Conservation (phyloP, 768 basidiomycete genomes). For the Glaciozyma antarctica region DNA sequence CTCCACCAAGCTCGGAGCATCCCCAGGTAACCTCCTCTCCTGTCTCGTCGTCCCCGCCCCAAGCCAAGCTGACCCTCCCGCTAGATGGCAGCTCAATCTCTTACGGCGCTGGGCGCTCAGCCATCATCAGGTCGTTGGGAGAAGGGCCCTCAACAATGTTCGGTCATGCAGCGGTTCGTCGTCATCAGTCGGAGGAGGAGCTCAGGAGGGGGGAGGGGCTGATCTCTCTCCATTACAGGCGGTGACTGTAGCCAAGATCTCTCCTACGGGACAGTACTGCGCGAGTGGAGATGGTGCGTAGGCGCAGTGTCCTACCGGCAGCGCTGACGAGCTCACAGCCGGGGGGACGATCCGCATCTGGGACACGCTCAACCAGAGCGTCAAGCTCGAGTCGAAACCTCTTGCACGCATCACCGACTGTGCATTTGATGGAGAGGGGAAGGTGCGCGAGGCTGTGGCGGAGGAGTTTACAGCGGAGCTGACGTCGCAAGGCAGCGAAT, state of each 20-base stretch:
- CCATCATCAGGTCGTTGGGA: slow-evolving; percentile 5
- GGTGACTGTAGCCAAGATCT: no score
- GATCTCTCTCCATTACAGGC: no score
- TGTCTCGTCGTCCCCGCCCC: no score
- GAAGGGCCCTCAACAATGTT: not conserved
- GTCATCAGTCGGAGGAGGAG: no score
- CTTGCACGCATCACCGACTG: slow-evolving; percentile 57
- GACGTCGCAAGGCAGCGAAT: slow-evolving; percentile 50
- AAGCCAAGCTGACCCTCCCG: no score
- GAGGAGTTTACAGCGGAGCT: no score
- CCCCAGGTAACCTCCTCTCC: not conserved
- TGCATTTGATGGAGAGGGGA: slow-evolving; percentile 91
- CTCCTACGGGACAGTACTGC: no score
- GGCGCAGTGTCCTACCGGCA: no score
- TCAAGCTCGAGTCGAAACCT: slow-evolving; percentile 29
- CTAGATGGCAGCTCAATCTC: slow-evolving; percentile 14
- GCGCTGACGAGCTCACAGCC: no score
- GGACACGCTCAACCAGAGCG: slow-evolving; percentile 77
- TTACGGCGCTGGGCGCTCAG: slow-evolving; percentile 17
- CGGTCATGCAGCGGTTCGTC: not conserved
- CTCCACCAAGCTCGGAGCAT: slow-evolving; percentile 22
- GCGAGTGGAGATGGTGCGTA: no score
- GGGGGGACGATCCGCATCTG: slow-evolving; percentile 48
- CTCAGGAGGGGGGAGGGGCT: no score
- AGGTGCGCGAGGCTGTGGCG: no score